Base-by-base conservation (phyloP, 192 early-diverging fungal genomes). In the Mortierella hygrophila region DNA sequence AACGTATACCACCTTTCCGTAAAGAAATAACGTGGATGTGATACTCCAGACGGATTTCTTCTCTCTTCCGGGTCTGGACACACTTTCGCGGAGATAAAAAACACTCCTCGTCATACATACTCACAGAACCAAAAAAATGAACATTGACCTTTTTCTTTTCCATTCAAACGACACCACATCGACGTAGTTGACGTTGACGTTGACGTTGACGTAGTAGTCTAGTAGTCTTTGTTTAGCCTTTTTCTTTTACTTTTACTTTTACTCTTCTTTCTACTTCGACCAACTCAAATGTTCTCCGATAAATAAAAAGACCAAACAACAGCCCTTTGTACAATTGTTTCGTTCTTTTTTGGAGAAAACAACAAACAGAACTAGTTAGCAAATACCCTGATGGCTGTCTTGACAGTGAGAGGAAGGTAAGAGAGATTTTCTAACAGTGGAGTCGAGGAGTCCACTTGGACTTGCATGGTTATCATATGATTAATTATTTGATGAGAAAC, bases 251-350 rank as follows among this genome's bases (percentile, higher is more conserved):
- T 32, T 29, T 63, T 63, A 5, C 10, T 57, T 60, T 3, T 29
- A 46, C 49, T 52, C 44, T 46, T 46, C 5, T 65, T 32, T 23
- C 26, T 15, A 65, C 29, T 26, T 60, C n/a, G 4, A 26, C 60
- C 29, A 35, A 35, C 29, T 52, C 49, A 52, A 65, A 65, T 60
- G n/a, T 32, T 32, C 60, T 60, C n/a, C 60, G 60, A 65, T 65
- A 65, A 65, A 65, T 65, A 65, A 65, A 65, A 65, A 65, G 60
- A 65, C 11, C 10, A 15, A 65, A 65, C 60, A 65, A 65, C 60
- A 65, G 60, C 60, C 60, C 11, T 65, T 35, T 65, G 11, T 32
- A 57, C 6, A 0, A 23, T 60, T 35, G 0, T 23, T 65, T 26
- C 32, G 2, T 57, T 11, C 60, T 65, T 26, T 63, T 26, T 57